Evolutionary conservation across 768 basidiomycete species (phyloP).

Genomic region (Boletus coccyginus): DNA sequence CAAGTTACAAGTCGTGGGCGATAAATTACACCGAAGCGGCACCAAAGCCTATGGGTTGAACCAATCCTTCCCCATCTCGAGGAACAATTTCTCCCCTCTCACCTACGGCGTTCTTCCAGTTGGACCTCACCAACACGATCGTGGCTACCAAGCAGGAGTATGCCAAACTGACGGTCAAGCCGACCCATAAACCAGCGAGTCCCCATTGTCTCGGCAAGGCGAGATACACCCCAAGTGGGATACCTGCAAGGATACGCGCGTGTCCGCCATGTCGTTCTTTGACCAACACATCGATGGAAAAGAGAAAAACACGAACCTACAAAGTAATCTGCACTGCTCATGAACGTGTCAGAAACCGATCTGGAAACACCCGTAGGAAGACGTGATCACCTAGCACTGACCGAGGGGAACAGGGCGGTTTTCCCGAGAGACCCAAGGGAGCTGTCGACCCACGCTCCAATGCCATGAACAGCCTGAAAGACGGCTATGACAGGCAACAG

Average conservation of each 20-base stretch:
- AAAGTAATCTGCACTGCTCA: constrained; percentile 17
- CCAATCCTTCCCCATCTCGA: background rate
- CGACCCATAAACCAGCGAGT: constrained; percentile 24
- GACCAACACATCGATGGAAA: background rate
- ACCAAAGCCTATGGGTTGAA: background rate
- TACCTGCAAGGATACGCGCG: constrained; percentile 24
- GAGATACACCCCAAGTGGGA: constrained; percentile 27
- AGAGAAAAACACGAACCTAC: constrained; percentile 28
- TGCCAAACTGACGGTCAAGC: constrained; percentile 20
- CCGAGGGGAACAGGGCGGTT: constrained; percentile 18
- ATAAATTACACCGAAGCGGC: background rate
- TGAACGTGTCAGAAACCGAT: background rate
- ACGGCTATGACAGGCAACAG: constrained; percentile 46
- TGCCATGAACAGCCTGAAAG: constrained; percentile 23
- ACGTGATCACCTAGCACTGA: constrained; percentile 20
- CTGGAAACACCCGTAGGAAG: no score
- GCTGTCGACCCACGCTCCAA: constrained; percentile 21
- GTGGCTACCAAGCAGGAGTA: constrained; percentile 19
- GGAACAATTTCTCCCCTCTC: background rate
- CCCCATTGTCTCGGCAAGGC: constrained; percentile 20
- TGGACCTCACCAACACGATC: constrained; percentile 16
- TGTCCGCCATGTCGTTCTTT: background rate
- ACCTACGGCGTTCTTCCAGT: constrained; percentile 12
- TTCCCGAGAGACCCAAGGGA: constrained; percentile 21
- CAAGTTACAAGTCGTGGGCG: background rate